phyloP scores from a whole-genome alignment of 2,329 filamentous ascomycete genomes.

The Fusarium caatingaense region DNA sequence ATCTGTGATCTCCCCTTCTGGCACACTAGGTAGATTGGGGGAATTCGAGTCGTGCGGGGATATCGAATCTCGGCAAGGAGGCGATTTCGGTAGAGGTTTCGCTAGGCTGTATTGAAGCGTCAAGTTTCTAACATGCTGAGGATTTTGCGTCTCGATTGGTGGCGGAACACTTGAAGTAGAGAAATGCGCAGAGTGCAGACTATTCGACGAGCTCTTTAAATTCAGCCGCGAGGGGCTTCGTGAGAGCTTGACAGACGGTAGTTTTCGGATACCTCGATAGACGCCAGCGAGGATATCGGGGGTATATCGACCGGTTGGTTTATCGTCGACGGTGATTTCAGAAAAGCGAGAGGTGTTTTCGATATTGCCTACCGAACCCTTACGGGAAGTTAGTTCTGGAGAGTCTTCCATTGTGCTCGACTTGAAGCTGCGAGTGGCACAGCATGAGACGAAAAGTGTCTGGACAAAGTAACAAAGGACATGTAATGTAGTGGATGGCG shows the following conservation, averaged over 20 bases:
- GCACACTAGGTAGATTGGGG: conserved; percentile 45
- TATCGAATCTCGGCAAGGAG: conserved; percentile 48
- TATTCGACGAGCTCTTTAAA: conserved; percentile 48
- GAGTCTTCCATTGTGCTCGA: conserved; percentile 44
- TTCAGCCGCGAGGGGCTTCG: conserved; percentile 59
- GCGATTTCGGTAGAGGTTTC: conserved; percentile 67
- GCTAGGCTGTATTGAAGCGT: conserved; percentile 68
- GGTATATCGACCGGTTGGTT: conserved; percentile 49
- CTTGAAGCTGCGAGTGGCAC: conserved; percentile 20
- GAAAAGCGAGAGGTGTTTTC: conserved; percentile 54
- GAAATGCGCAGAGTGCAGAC: conserved; percentile 30
- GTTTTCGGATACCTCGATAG: conserved; percentile 63
- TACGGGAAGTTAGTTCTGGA: conserved; percentile 49
- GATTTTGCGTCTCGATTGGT: conserved; percentile 33
- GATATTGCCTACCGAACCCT: conserved; percentile 44
- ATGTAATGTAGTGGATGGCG: conserved; percentile 8
- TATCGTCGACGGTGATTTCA: conserved; percentile 59
- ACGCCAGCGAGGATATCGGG: conserved; percentile 64
- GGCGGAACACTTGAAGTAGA: conserved; percentile 36
- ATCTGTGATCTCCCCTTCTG: conserved; percentile 47
- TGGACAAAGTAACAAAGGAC: conserved; percentile 10
- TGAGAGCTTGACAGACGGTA: conserved; percentile 57
- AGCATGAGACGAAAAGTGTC: conserved; percentile 27
- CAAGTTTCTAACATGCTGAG: conserved; percentile 65
- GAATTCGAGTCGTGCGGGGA: conserved; percentile 50